Conservation (phyloP, 805 yeast species). For the Barnettozyma populi region DNA sequence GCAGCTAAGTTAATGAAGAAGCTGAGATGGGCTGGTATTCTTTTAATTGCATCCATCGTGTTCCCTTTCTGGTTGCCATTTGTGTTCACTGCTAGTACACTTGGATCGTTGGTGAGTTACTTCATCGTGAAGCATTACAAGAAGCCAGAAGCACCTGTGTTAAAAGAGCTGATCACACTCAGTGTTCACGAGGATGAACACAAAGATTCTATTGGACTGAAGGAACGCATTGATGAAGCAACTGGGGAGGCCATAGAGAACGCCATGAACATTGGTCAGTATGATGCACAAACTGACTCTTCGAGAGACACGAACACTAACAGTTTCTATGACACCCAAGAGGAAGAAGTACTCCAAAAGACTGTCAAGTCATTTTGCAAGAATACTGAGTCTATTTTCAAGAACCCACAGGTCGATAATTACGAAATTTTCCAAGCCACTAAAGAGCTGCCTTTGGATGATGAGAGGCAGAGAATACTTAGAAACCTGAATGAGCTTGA, state of each 20-base stretch:
- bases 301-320: slow-evolving; percentile 3
- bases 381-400: slow-evolving; percentile 2
- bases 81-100: slow-evolving; percentile 30
- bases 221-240: slow-evolving; percentile 21
- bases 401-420: slow-evolving; percentile 10
- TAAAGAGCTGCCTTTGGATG: slow-evolving; percentile 29
- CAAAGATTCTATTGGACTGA: slow-evolving; percentile 9
- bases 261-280: slow-evolving; percentile 20
- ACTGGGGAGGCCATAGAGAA: slow-evolving; percentile 23
- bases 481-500: slow-evolving; percentile 53
- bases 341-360: neutral
- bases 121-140: slow-evolving; percentile 33
- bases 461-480: slow-evolving; percentile 37
- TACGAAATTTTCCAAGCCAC: slow-evolving; percentile 19
- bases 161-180: slow-evolving; percentile 5
- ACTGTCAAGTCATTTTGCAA: neutral
- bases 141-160: slow-evolving; percentile 11
- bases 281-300: slow-evolving; percentile 18
- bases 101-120: slow-evolving; percentile 34
- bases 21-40: slow-evolving; percentile 22
- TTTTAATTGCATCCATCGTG: slow-evolving; percentile 18
- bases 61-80: slow-evolving; percentile 49
- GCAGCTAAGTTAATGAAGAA: slow-evolving; percentile 14
- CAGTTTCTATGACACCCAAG: neutral
- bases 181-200: neutral